Base-by-base conservation (phyloP, 768 basidiomycete species). In the Daedalea quercina region DNA sequence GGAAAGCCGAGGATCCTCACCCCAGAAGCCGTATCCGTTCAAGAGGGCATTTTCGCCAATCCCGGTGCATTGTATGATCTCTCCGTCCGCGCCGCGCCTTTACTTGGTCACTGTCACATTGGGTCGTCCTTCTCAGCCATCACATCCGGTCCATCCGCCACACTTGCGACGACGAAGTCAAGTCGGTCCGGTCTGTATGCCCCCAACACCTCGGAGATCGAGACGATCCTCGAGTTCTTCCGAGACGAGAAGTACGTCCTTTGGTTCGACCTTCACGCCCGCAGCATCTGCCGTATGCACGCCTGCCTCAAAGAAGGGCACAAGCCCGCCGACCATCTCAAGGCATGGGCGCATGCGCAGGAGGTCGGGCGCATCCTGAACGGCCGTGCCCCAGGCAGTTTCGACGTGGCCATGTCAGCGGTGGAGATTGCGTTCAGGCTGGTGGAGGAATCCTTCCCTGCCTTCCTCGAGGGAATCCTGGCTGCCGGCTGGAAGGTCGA, bases 261-360 rank as follows among this genome's bases (percentile, higher is more conserved):
- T 24, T 84, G 81, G 74, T 76, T 77, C 74, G 37, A 66, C 54
- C 44, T 58, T 6, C 20, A 8, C 22, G 22, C n/a, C 33, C 28
- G 23, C 8, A 12, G 23, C 52, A 8, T 62, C 66, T 46, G 31
- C 1, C 69, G 65, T 20, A 54, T 80, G 2, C 71, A 73, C 54
- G 71, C 81, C 40, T 72, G 72, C 57, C 67, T 85, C 53, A 82
- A 76, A 55, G 75, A 78, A 25, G 75, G 75, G 6, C 76, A 81
- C 51, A 60, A 63, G 22, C 51, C 70, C 3, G 54, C 61, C 13
- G 81, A 84, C 60, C 77, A 80, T 54, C 69, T 83, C 35, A 76
- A 76, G 52, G 82, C 78, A 2, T 86, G 84, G 83, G 51, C 57
- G 17, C 64, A 62, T 46, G 67, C 65, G 3, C 52, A 57, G 25